phyloP scores from a whole-genome alignment of 139 green algal genomes.

The Gonium pectorale region DNA sequence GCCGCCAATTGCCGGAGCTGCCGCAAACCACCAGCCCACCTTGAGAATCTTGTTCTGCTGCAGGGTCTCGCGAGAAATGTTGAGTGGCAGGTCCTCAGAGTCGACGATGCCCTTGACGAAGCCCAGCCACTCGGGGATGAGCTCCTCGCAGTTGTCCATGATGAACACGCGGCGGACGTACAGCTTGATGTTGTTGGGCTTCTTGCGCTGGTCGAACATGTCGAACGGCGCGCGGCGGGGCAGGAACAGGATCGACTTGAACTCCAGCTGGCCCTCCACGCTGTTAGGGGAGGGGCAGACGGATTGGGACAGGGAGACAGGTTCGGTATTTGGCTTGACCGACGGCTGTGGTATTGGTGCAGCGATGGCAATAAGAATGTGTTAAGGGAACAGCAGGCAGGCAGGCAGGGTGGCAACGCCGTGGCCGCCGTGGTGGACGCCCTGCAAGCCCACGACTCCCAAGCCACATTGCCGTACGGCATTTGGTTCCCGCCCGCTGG shows the following conservation, averaged over 20 bases:
- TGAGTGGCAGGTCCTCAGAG: constrained; percentile 98
- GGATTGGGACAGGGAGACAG: constrained; percentile 50
- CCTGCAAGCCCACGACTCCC: constrained; percentile 95
- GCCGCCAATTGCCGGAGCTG: too few species aligned
- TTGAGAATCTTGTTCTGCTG: constrained; percentile 99
- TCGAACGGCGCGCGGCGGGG: constrained; percentile 98
- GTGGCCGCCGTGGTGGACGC: too few species aligned
- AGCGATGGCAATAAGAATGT: too few species aligned
- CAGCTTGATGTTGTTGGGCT: constrained; percentile 99
- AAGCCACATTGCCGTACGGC: not conserved
- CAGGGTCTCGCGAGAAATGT: constrained; percentile 99
- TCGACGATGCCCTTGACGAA: constrained; percentile 99
- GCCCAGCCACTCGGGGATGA: constrained; percentile 96
- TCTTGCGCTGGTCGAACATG: constrained; percentile 98
- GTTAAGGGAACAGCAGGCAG: too few species aligned
- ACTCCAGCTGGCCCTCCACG: constrained; percentile 99
- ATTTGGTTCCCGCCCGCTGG: too few species aligned
- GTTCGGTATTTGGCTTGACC: too few species aligned
- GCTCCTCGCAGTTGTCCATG: constrained; percentile 99
- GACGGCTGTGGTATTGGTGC: too few species aligned
- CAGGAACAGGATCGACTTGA: constrained; percentile 96
- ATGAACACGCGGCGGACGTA: constrained; percentile 99
- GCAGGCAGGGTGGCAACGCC: too few species aligned
- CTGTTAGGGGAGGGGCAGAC: constrained; percentile 18
- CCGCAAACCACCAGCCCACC: constrained; percentile 62